Conservation (phyloP, 805 yeast species). For the Candida broadrunensis region DNA sequence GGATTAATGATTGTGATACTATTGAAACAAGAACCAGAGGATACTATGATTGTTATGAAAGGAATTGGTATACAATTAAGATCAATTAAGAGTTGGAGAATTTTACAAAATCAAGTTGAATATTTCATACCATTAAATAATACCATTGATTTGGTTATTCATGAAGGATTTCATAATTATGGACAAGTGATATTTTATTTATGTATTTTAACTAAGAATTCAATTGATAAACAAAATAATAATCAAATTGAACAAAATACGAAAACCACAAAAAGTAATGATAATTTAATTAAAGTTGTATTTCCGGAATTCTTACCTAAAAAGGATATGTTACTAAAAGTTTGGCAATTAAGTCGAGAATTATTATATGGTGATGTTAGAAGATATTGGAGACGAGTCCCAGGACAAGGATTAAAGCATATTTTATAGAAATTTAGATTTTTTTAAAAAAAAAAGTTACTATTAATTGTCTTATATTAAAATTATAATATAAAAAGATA, state of each 20-base stretch:
- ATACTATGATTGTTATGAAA: constrained; percentile 40
- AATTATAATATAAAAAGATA: background rate
- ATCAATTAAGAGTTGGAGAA: constrained; percentile 23
- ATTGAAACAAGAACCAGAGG: constrained; percentile 35
- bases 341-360: constrained; percentile 37
- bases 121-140: constrained; percentile 54
- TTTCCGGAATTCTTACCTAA: constrained; percentile 43
- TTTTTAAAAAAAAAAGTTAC: background rate
- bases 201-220: constrained; percentile 49
- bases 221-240: constrained; percentile 4
- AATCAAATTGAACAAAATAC: background rate
- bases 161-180: constrained; percentile 71
- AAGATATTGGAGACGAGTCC: constrained; percentile 32
- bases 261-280: constrained; percentile 5
- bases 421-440: constrained; percentile 5
- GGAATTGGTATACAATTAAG: constrained; percentile 48
- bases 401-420: constrained; percentile 33
- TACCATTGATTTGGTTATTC: constrained; percentile 64
- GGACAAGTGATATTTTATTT: constrained; percentile 64
- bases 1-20: constrained; percentile 12
- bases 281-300: constrained; percentile 27
- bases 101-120: constrained; percentile 11
- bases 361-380: constrained; percentile 30
- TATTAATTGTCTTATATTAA: background rate
- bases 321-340: constrained; percentile 36